Evolutionary conservation across 1,284 basidiomycete genomes (phyloP).

Genomic region (Austropuccinia psidii): DNA sequence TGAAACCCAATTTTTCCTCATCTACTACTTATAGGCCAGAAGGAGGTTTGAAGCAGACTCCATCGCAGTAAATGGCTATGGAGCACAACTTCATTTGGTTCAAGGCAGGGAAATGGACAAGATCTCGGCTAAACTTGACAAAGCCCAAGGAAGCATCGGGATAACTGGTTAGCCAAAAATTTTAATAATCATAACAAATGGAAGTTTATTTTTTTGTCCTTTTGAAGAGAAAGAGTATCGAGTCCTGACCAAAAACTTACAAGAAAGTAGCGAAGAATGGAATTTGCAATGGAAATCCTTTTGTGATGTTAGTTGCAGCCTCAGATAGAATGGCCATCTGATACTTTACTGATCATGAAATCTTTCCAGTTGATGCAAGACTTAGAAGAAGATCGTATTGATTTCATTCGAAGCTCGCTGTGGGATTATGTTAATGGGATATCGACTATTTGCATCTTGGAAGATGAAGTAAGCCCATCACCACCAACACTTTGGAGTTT

Average conservation of each 20-base stretch:
- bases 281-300: conserved; percentile 36
- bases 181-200: conserved; percentile 69
- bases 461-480: conserved; percentile 68
- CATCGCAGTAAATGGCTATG: conserved; percentile 87
- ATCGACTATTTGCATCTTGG: conserved; percentile 86
- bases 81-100: conserved; percentile 81
- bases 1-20: neutral
- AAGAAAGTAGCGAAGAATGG: conserved; percentile 16
- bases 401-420: conserved; percentile 86
- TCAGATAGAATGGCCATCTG: too few relatives aligned
- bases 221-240: conserved; percentile 45
- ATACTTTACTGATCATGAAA: neutral
- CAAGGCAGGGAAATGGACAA: conserved; percentile 93
- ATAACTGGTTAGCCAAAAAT: conserved; percentile 63
- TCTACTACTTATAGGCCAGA: conserved; percentile 56
- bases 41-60: conserved; percentile 93
- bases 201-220: conserved; percentile 39
- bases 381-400: conserved; percentile 84
- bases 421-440: conserved; percentile 95
- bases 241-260: conserved; percentile 14
- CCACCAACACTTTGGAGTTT: neutral
- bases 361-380: conserved; percentile 68
- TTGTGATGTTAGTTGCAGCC: conserved; percentile 43
- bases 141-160: conserved; percentile 78
- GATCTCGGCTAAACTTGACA: conserved; percentile 75